Conservation (phyloP, 2,329 filamentous ascomycete species). For the Aspergillus fijiensis region DNA sequence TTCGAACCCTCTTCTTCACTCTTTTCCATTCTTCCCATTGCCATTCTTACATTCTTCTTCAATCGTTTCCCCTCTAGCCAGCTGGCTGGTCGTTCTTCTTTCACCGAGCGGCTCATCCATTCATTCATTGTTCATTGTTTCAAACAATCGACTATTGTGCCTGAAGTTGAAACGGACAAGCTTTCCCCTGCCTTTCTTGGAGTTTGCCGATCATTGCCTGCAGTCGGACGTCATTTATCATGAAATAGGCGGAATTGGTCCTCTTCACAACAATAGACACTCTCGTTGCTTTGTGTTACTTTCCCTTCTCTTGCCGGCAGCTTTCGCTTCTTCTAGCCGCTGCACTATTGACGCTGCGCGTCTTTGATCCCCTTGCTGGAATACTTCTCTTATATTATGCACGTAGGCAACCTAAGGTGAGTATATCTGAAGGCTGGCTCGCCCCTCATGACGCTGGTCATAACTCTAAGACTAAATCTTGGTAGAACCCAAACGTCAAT, state of each 20-base stretch:
- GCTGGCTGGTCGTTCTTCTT: slow-evolving; percentile 15
- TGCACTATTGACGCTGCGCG: slow-evolving; percentile 16
- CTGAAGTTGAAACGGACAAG: neutral
- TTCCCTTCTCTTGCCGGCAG: slow-evolving; percentile 1
- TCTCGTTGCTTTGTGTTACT: neutral
- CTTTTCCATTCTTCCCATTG: neutral
- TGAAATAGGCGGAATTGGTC: slow-evolving; percentile 1
- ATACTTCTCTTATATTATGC: slow-evolving; percentile 15
- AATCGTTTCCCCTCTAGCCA: slow-evolving; percentile 4
- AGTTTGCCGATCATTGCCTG: neutral
- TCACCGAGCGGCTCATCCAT: slow-evolving; percentile 1
- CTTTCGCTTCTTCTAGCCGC: slow-evolving; percentile 1
- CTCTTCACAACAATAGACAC: slow-evolving; percentile 6
- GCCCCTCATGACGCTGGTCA: slow-evolving; percentile 8
- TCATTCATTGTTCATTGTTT: slow-evolving; percentile 4
- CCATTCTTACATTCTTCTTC: slow-evolving; percentile 7
- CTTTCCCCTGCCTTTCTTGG: neutral
- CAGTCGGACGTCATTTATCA: slow-evolving; percentile 4
- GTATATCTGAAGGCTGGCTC: slow-evolving; percentile 16
- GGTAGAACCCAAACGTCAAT: slow-evolving; percentile 9
- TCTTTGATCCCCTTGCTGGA: slow-evolving; percentile 15
- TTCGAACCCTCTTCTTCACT: slow-evolving; percentile 8
- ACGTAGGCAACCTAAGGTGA: slow-evolving; percentile 17
- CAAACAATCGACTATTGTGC: slow-evolving; percentile 3
- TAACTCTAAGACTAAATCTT: slow-evolving; percentile 3